Percentiles rank a stretch among this genome's conserved stretches.
Evolutionary conservation across 208 protist genomes (phyloP).

Genomic region (Trypanosoma platydactyli): DNA sequence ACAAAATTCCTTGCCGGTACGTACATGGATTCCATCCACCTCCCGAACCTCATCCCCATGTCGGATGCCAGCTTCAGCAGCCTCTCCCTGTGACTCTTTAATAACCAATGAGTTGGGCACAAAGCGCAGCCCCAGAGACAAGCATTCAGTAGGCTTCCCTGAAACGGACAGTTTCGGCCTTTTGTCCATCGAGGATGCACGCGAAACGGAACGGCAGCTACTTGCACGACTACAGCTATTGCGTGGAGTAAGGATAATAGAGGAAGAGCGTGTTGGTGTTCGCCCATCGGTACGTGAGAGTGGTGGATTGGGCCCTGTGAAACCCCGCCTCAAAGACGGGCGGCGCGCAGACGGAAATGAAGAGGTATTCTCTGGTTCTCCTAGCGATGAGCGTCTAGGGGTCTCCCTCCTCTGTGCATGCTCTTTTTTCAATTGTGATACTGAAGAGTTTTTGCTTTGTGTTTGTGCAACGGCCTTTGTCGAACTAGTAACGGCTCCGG

Average conservation of each 20-base stretch:
- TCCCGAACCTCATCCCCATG: constrained; percentile 18
- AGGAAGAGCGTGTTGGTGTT: neutral
- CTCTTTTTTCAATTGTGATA: neutral
- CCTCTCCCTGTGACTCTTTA: constrained; percentile 7
- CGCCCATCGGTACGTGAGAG: neutral
- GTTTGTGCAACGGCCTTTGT: constrained; percentile 8
- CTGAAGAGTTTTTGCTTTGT: neutral
- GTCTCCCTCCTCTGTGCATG: neutral
- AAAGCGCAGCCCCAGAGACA: constrained; percentile 13
- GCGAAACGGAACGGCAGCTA: constrained; percentile 2
- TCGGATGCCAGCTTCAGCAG: constrained; percentile 14
- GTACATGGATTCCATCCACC: constrained; percentile 15
- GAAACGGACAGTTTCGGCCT: neutral
- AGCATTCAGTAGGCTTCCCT: neutral
- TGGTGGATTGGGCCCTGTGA: neutral
- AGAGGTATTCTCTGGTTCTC: neutral
- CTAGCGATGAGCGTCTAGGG: neutral
- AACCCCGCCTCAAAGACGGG: neutral
- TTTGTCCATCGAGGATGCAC: neutral
- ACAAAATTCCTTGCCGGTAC: constrained; percentile 11
- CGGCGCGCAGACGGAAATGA: neutral
- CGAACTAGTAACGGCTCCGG: neutral
- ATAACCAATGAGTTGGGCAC: neutral
- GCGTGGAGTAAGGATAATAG: constrained; percentile 1
- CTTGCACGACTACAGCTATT: constrained; percentile 2